These are phyloP conservation scores for Xylariomycetidae sp. DNA, from an alignment of 2,329 filamentous ascomycete genomes.

Conservation along the genomic window DNA sequence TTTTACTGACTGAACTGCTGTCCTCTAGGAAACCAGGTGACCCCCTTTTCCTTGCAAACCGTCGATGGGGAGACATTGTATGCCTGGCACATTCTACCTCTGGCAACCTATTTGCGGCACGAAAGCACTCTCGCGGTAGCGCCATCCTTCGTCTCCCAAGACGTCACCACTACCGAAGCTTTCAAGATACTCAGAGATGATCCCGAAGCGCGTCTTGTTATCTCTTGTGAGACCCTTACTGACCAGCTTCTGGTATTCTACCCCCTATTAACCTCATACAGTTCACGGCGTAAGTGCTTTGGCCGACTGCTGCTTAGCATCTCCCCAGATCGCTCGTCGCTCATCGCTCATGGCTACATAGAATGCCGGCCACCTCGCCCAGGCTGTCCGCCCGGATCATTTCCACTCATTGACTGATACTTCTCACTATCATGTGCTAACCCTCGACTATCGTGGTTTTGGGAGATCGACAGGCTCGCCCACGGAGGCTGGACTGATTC, in stretches of 20 bases:
- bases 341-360: slow-evolving; percentile 40
- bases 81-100: slow-evolving; percentile 84
- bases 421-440: slow-evolving; percentile 74
- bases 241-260: not conserved
- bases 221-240: slow-evolving; percentile 52
- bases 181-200: slow-evolving; percentile 61
- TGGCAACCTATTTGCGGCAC: slow-evolving; percentile 70
- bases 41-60: slow-evolving; percentile 74
- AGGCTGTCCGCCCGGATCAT: slow-evolving; percentile 68
- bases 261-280: slow-evolving; percentile 22
- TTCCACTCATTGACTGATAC: slow-evolving; percentile 74
- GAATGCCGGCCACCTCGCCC: slow-evolving; percentile 84
- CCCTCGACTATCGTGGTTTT: slow-evolving; percentile 88
- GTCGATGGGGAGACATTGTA: slow-evolving; percentile 74
- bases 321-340: too few relatives aligned
- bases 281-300: slow-evolving; percentile 60
- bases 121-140: slow-evolving; percentile 57
- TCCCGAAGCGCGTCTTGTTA: slow-evolving; percentile 56
- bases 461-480: slow-evolving; percentile 76
- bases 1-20: slow-evolving; percentile 2
- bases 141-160: slow-evolving; percentile 41
- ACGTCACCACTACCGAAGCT: slow-evolving; percentile 53
- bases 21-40: slow-evolving; percentile 73
- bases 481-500: slow-evolving; percentile 74
- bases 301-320: too few relatives aligned